Evolutionary conservation across 371 early-diverging fungal genomes (phyloP), one percentile per base, ranked within the genome.

Genomic region (Mucor saturninus): DNA sequence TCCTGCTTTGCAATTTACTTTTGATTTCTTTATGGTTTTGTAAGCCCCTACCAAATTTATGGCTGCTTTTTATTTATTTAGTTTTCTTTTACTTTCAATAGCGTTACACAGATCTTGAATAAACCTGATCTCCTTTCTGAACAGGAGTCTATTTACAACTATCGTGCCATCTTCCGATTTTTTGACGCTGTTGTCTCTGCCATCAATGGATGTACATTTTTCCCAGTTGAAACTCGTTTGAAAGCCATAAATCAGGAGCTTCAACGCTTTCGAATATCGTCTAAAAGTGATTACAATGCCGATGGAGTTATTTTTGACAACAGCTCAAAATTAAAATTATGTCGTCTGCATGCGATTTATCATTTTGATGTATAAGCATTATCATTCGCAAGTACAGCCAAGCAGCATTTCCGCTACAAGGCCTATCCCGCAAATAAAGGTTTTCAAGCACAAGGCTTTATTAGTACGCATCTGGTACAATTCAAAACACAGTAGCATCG

Each of bases 401-500:
- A n/a, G n/a, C n/a, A n/a, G n/a, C n/a, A n/a, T n/a, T n/a, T n/a
- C n/a, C n/a, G n/a, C n/a, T n/a, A n/a, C n/a, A n/a, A n/a, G n/a
- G n/a, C n/a, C n/a, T n/a, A n/a, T n/a, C n/a, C n/a, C n/a, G n/a
- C n/a, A n/a, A n/a, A n/a, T n/a, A n/a, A n/a, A n/a, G n/a, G n/a
- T n/a, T n/a, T n/a, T n/a, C n/a, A n/a, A n/a, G n/a, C n/a, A n/a
- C n/a, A n/a, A n/a, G n/a, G n/a, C n/a, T n/a, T n/a, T n/a, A n/a
- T n/a, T n/a, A n/a, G n/a, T n/a, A n/a, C n/a, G n/a, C n/a, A n/a
- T n/a, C n/a, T n/a, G n/a, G n/a, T n/a, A n/a, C n/a, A n/a, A n/a
- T n/a, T n/a, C n/a, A 56, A 56, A 59, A 48, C 59, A 39, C 56
- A 55, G 39, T 55, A 55, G 49, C 48, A 59, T 54, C 59, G 65